A percentile compares a stretch with the other conserved stretches of the same genome.
Evolutionary conservation across 2,329 filamentous ascomycete genomes (phyloP).

Genomic region (Diaporthe longicolla): DNA sequence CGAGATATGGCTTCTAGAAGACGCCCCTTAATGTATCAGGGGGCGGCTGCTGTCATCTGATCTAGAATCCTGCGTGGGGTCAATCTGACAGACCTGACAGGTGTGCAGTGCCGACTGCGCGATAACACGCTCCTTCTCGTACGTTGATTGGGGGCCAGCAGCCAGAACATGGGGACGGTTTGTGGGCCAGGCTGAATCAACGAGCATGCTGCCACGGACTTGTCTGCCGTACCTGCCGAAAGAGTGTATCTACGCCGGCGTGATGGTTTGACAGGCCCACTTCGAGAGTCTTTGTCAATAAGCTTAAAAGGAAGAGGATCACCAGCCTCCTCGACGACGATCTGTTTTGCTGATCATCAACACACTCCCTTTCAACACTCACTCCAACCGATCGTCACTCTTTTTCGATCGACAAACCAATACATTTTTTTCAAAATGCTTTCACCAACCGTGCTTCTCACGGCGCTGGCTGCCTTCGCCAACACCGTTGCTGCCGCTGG

Average conservation of each 20-base stretch:
- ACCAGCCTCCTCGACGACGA: conserved; percentile 22
- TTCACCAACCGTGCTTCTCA: conserved; percentile 17
- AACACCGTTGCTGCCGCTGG: conserved; percentile 17
- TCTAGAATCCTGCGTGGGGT: conserved; percentile 11
- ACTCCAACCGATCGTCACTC: conserved; percentile 16
- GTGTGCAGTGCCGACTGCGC: conserved; percentile 5
- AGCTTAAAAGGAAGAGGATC: conserved; percentile 30
- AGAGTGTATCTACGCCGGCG: not conserved
- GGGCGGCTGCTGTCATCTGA: conserved; percentile 17
- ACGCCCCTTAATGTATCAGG: conserved; percentile 31
- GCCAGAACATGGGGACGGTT: not conserved
- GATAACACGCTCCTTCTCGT: conserved; percentile 11
- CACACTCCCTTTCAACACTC: conserved; percentile 11
- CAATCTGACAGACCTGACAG: conserved; percentile 10
- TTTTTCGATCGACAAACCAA: not conserved
- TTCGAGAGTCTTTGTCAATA: not conserved
- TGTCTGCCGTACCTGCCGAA: not conserved
- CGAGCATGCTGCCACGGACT: conserved; percentile 5
- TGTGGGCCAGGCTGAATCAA: conserved; percentile 18
- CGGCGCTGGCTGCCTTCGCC: conserved; percentile 30
- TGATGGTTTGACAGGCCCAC: conserved; percentile 2
- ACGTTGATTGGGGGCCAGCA: conserved; percentile 3
- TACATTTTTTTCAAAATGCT: conserved; percentile 17
- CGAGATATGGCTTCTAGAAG: conserved; percentile 28
- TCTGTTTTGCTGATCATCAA: conserved; percentile 7